Conservation (phyloP, 2,329 filamentous ascomycete genomes). For the Ceratocystiopsis sp. region DNA sequence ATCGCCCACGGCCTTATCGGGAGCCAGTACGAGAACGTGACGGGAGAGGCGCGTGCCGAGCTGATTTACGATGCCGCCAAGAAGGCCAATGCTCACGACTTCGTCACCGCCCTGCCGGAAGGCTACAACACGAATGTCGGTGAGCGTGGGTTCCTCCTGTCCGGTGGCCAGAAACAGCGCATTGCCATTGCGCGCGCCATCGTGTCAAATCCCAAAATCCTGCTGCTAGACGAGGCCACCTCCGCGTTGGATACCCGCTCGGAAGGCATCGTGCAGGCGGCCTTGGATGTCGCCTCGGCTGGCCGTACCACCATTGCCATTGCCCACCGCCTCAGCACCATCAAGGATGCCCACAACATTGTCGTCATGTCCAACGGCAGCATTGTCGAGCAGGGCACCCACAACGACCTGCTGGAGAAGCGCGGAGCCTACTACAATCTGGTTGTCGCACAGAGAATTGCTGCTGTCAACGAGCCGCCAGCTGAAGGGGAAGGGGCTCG, state of each 20-base stretch:
- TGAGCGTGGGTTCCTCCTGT: constrained; percentile 80
- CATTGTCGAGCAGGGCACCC: constrained; percentile 87
- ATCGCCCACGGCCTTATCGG: constrained; percentile 85
- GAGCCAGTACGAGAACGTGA: constrained; percentile 52
- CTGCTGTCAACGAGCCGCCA: constrained; percentile 34
- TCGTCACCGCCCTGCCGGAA: constrained; percentile 65
- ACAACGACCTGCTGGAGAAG: constrained; percentile 57
- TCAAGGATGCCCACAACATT: constrained; percentile 88
- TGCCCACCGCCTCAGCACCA: constrained; percentile 86
- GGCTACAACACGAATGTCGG: constrained; percentile 92
- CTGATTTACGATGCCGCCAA: constrained; percentile 67
- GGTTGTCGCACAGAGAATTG: constrained; percentile 76
- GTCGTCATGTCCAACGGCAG: constrained; percentile 73
- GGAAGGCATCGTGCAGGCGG: constrained; percentile 85
- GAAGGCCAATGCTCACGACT: constrained; percentile 90
- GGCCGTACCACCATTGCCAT: constrained; percentile 93
- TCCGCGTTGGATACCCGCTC: constrained; percentile 87
- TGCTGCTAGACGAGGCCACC: constrained; percentile 89
- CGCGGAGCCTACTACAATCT: constrained; percentile 66
- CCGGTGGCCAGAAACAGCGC: constrained; percentile 90
- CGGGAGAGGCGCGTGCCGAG: constrained; percentile 49
- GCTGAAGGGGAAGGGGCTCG: too few species aligned
- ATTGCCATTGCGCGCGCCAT: constrained; percentile 87
- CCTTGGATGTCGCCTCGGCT: constrained; percentile 67
- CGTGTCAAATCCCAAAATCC: constrained; percentile 78